A percentile compares a stretch with the other conserved stretches of the same genome.
phyloP scores from a whole-genome alignment of 768 basidiomycete species.

The Boletus subcaerulescens region DNA sequence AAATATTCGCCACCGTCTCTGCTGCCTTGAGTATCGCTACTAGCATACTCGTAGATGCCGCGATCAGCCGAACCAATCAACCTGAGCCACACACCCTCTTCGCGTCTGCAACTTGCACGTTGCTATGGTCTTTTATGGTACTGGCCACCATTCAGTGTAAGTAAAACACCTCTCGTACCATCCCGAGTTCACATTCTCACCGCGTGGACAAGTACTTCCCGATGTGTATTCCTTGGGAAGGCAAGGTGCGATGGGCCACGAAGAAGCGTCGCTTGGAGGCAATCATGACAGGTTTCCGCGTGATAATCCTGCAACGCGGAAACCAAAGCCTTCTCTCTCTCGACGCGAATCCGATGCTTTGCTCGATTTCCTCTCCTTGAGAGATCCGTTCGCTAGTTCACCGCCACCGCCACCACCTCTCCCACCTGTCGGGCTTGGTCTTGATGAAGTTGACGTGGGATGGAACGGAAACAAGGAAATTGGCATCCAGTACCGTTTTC shows the following conservation, averaged over 20 bases:
- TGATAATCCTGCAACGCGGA: conserved; percentile 2
- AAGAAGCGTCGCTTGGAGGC: neutral
- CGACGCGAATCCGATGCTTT: conserved; percentile 25
- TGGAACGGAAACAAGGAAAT: conserved; percentile 26
- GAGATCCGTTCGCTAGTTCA: conserved; percentile 33
- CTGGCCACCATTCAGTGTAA: conserved; percentile 24
- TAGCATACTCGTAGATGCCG: conserved; percentile 4
- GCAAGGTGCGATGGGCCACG: neutral
- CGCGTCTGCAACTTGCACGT: conserved; percentile 16
- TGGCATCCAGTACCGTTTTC: conserved; percentile 30
- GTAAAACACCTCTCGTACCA: neutral
- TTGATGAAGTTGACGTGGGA: conserved; percentile 28
- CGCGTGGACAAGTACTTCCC: conserved; percentile 22
- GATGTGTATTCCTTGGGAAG: conserved; percentile 7
- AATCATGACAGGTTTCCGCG: neutral
- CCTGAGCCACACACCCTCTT: conserved; percentile 6
- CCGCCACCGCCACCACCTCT: conserved; percentile 33
- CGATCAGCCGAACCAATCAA: neutral
- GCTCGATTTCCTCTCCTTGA: conserved; percentile 33
- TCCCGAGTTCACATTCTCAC: conserved; percentile 1
- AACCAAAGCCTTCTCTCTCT: conserved; percentile 19
- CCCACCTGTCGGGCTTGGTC: conserved; percentile 26
- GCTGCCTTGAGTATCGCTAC: conserved; percentile 22
- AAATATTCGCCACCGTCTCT: conserved; percentile 22
- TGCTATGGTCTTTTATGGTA: conserved; percentile 24